Conservation (phyloP, 2,329 filamentous ascomycete species). For the Penicillium sp. region DNA sequence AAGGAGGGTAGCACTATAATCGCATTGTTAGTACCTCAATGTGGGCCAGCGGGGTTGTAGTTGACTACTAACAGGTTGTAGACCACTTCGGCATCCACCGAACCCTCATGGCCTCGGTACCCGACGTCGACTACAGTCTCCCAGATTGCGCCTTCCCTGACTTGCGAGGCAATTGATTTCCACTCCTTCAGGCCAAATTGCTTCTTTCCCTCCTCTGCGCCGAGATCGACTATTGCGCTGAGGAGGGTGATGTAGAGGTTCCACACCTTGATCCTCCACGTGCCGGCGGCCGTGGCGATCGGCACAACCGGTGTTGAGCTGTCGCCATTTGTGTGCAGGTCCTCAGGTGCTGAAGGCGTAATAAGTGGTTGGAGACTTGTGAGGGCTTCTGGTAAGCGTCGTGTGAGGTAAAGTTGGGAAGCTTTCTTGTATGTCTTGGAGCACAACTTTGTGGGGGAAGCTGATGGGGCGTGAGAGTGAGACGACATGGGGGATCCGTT, state of each 20-base stretch:
- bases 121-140: slow-evolving; percentile 80
- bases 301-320: slow-evolving; percentile 53
- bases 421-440: slow-evolving; percentile 91
- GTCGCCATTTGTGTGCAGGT: slow-evolving; percentile 38
- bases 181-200: slow-evolving; percentile 79
- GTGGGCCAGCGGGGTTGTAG: slow-evolving; percentile 1
- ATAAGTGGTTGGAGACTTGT: slow-evolving; percentile 78
- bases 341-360: slow-evolving; percentile 43
- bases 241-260: slow-evolving; percentile 89
- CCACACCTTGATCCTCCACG: slow-evolving; percentile 89
- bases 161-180: slow-evolving; percentile 70
- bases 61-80: slow-evolving; percentile 40
- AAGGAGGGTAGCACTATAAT: slow-evolving; percentile 72
- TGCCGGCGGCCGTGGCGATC: slow-evolving; percentile 68
- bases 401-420: slow-evolving; percentile 87
- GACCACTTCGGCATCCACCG: slow-evolving; percentile 89
- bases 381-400: slow-evolving; percentile 79
- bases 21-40: slow-evolving; percentile 1
- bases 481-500: slow-evolving; percentile 28
- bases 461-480: slow-evolving; percentile 53
- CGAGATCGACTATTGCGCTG: slow-evolving; percentile 82
- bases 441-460: slow-evolving; percentile 55
- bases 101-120: slow-evolving; percentile 78
- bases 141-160: slow-evolving; percentile 86
- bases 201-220: slow-evolving; percentile 79